Base-by-base conservation (phyloP, 2,329 filamentous ascomycete species). In the Monosporascus sp. region DNA sequence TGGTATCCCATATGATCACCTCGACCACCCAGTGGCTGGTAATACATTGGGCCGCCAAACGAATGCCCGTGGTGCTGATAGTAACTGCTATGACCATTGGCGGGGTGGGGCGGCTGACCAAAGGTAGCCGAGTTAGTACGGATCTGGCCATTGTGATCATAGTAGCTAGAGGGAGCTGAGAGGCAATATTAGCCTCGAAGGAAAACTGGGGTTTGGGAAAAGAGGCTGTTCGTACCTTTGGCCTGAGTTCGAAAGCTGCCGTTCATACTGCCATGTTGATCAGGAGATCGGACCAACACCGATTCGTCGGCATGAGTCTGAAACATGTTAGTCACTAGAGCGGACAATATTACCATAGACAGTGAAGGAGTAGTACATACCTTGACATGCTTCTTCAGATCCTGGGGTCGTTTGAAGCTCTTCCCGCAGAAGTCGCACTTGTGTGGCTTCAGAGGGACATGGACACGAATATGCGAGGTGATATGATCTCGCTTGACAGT, bases 401-500 rank as follows among this genome's bases (percentile, higher is more conserved):
- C 94, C 76, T 99, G 94, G 2, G 94, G 94, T 36, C 94, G 89
- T 83, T 99, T 99, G 82, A 99, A 99, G 1, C 92, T 92, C 79
- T 99, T 99, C 69, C 90, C 90, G 69, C 94, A 99, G 74, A 97
- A 96, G 69, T 97, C 92, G 72, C 94, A 99, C 75, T 97, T 97
- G 78, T 99, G 94, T 61, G 94, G 94, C 81, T 99, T 99, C 56
- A 99, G 79, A 1, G 94, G 94, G n/a, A 99, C 93, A 71, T 99
- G 94, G 51, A 97, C 94, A 60, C 94, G 90, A 65, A 99, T 97
- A 74, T 99, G 94, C 49, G 94, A 97, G 49, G 94, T 99, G 73
- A 99, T 99, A 76, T 99, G 94, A 67, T 97, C 94, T 65, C 94
- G 90, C 81, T 99, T 97, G 70, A 97, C 93, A 2, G 93, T 97